Conservation (phyloP, 225 moss, liverwort and hornwort genomes). For the Thuidium tamariscinum region DNA sequence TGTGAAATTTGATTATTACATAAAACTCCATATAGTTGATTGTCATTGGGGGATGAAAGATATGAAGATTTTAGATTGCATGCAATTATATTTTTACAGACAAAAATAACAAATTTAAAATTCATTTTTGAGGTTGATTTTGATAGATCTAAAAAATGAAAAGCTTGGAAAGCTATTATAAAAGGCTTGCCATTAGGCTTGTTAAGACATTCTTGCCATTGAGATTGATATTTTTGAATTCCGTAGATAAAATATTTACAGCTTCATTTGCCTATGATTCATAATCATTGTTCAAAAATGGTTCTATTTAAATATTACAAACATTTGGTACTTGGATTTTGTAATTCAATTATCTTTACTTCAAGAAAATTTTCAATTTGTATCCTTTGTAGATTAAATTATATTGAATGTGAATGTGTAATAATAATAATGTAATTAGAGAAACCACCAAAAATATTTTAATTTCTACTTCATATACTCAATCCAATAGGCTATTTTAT, state of each 20-base stretch:
- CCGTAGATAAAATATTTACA: no score
- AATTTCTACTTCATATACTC: background rate
- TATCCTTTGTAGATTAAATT: background rate
- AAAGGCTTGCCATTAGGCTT: accelerated
- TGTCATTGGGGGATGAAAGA: background rate
- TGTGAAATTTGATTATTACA: background rate
- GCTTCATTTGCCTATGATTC: background rate
- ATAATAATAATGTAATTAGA: no score
- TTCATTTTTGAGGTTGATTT: no score
- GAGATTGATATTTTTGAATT: background rate
- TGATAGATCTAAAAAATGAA: background rate
- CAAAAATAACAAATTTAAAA: background rate
- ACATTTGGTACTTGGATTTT: background rate
- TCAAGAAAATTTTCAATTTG: background rate
- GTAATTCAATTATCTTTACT: background rate
- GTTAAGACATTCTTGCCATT: background rate
- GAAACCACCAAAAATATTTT: background rate
- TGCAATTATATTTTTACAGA: background rate
- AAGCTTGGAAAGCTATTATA: background rate
- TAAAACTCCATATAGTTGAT: no score
- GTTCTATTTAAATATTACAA: background rate
- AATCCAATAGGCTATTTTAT: background rate
- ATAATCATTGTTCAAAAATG: background rate
- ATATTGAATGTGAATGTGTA: no score
- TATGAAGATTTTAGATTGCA: background rate